Evolutionary conservation across 768 basidiomycete genomes (phyloP).

Genomic region (Russula compacta): DNA sequence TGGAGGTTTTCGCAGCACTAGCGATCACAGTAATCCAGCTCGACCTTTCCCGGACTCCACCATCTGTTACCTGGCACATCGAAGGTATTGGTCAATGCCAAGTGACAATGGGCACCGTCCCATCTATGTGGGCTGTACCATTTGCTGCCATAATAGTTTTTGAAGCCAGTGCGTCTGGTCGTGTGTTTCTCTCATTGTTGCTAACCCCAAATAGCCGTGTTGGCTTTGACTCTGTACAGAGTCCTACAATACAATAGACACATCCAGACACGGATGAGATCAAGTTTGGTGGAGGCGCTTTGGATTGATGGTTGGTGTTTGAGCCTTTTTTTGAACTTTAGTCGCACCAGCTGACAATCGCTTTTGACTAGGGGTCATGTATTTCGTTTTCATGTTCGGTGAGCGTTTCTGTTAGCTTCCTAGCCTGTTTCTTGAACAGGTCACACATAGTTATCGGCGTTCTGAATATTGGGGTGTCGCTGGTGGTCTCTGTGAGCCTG

Average conservation of each 20-base stretch:
- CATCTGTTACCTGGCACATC: not conserved
- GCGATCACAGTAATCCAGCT: not conserved
- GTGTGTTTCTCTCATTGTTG: not conserved
- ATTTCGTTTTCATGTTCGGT: conserved; percentile 19
- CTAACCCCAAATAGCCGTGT: not conserved
- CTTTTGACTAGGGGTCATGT: conserved; percentile 9
- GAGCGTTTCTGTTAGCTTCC: not conserved
- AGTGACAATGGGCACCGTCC: not conserved
- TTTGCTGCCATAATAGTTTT: conserved; percentile 3
- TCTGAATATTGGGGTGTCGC: conserved; percentile 6
- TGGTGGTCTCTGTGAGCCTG: conserved; percentile 5
- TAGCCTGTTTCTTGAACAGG: not conserved
- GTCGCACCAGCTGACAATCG: not conserved
- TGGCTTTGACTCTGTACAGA: conserved; percentile 13
- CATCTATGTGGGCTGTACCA: not conserved
- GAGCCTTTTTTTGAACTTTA: not conserved
- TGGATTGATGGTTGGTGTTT: conserved; percentile 10
- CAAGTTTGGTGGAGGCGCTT: conserved; percentile 10
- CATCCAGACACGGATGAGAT: not conserved
- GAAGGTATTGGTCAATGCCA: not conserved
- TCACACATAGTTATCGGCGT: conserved; percentile 2
- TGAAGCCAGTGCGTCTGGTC: conserved; percentile 7
- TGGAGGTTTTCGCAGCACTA: not conserved
- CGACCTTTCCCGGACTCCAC: not conserved
- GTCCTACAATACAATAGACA: not conserved